Evolutionary conservation across 495 filamentous ascomycete species (phyloP), one percentile per base, ranked within the genome.

Genomic region (Peziza echinospora): DNA sequence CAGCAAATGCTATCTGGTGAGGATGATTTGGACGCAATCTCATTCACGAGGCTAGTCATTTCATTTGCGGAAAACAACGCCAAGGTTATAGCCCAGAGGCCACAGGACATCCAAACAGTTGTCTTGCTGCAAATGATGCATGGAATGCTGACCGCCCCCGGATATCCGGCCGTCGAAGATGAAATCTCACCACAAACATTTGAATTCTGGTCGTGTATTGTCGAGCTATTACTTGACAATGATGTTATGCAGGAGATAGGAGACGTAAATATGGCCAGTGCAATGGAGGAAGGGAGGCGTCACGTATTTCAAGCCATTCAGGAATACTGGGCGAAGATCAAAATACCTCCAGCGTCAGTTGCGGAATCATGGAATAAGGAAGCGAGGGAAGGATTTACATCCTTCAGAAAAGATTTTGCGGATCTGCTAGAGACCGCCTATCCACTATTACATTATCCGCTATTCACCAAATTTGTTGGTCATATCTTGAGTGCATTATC

Each of bases 401-500:
- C 78, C 28, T 87, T 84, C 43, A 74, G 89, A 21, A 72, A 76
- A 46, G 86, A 94, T 52, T 79, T 84, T 41, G 72, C 68, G 41
- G 85, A 93, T 60, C 71, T 91, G 49, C 64, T 93, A 2, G 73
- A 86, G 45, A 71, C 80, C 2, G 73, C 78, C 23, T 93, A 81
- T 53, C 67, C 77, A 0, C 64, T 84, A 5, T 61, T 84, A 4
- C 82, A 82, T 0, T 65, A 74, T 21, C 65, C 69, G 4, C 56
- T 93, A 24, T 69, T 93, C 16, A 66, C 73, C 16, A 70, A 75
- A 8, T 81, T 94, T 54, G 73, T 79, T 34, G 64, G 73, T 37
- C 65, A 77, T 34, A 71, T 80, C 41, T 62, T 71, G 3, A 63
- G 67, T 26, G 72, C 77, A 21, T 65, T 89, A 2, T 51, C 65